These are phyloP conservation scores for Pachyrhizus erosus DNA, from an alignment of 306 rosid species.

Conservation along the genomic window DNA sequence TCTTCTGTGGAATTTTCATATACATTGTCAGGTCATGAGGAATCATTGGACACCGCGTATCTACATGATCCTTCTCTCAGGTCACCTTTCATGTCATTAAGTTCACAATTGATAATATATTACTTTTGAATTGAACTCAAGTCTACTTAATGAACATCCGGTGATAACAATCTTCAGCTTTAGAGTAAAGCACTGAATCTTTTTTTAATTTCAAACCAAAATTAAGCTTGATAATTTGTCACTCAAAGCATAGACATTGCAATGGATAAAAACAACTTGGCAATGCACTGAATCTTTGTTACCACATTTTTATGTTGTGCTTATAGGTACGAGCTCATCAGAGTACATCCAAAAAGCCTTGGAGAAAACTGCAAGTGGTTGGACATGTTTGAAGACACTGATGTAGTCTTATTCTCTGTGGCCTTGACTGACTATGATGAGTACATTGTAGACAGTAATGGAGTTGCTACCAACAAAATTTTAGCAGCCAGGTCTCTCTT, in stretches of 20 bases:
- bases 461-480: slow-evolving; percentile 66
- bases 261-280: slow-evolving; percentile 14
- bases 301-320: not conserved
- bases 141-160: not conserved
- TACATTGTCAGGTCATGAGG: slow-evolving; percentile 49
- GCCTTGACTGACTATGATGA: slow-evolving; percentile 73
- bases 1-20: slow-evolving; percentile 66
- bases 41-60: slow-evolving; percentile 44
- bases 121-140: slow-evolving; percentile 4
- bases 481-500: slow-evolving; percentile 70
- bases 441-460: slow-evolving; percentile 51
- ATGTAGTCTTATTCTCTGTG: slow-evolving; percentile 62
- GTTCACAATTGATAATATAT: not conserved
- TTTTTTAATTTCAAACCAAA: slow-evolving; percentile 4
- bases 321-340: slow-evolving; percentile 67
- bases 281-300: not conserved
- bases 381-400: slow-evolving; percentile 72
- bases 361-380: slow-evolving; percentile 77
- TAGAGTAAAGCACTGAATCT: not conserved
- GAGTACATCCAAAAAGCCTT: slow-evolving; percentile 67
- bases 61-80: slow-evolving; percentile 56
- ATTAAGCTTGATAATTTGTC: slow-evolving; percentile 11
- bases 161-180: slow-evolving; percentile 16
- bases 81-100: slow-evolving; percentile 45
- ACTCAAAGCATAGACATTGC: slow-evolving; percentile 12